A percentile compares a stretch with the other conserved stretches of the same genome.
These are phyloP conservation scores for Tylopilus subfusipes DNA, from an alignment of 768 basidiomycete species.

Conservation along the genomic window DNA sequence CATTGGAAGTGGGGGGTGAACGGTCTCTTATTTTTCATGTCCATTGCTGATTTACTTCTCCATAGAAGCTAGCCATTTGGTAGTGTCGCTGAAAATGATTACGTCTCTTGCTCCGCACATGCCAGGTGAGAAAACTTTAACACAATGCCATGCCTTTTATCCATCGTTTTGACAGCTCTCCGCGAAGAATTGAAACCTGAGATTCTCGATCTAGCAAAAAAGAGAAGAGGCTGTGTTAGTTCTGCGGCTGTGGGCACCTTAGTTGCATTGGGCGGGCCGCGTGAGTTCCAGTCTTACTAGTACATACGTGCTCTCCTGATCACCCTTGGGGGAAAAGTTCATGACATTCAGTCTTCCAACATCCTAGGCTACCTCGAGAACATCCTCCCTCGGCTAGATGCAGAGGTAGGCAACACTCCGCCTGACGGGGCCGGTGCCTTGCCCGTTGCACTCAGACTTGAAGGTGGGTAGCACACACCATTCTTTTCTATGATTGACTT, in stretches of 20 bases:
- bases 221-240: not conserved
- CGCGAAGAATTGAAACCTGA: not conserved
- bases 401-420: not conserved
- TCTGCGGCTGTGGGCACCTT: conserved; percentile 2
- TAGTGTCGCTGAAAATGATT: not conserved
- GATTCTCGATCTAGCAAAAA: not conserved
- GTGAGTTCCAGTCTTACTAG: not conserved
- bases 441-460: not conserved
- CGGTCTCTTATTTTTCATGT: not conserved
- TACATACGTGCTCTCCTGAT: not conserved
- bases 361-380: not conserved
- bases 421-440: not conserved
- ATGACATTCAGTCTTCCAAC: not conserved
- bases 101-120: not conserved
- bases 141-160: not conserved
- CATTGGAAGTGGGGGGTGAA: conserved; percentile 4
- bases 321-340: not conserved
- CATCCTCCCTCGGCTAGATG: not conserved
- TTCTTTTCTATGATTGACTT: not conserved
- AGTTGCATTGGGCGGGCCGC: not conserved
- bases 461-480: not conserved
- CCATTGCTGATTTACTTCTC: not conserved
- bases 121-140: not conserved
- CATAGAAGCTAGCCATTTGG: not conserved
- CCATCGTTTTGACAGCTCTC: not conserved